Base-by-base conservation (phyloP, 192 early-diverging fungal species). In the Radiomyces spectabilis region DNA sequence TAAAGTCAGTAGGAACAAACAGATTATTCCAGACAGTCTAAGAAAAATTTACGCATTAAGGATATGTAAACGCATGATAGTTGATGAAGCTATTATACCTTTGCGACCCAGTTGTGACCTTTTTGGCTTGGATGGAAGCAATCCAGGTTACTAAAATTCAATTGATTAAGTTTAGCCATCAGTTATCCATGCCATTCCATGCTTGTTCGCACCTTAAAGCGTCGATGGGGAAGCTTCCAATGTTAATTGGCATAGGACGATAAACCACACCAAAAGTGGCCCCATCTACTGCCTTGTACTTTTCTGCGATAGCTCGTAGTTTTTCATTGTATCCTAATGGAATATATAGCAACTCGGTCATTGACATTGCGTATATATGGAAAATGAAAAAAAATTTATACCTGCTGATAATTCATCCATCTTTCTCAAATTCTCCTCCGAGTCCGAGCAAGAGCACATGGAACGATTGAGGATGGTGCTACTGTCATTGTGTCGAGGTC, bases 121-220 rank as follows among this genome's bases (percentile, higher is more conserved):
- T 51, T 44, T 12, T 43, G 25, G 16, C 62, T 53, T 35, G 54
- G 52, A 50, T 55, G 53, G 44, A 63, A 63, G 19, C 53, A 63
- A 40, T 57, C 50, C 22, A 47, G 19, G 33, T 64, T 46, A 38
- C 62, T 47, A 25, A 24, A 54, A 24, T 29, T 22, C 25, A 45
- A 45, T 7, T 29, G 15, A 55, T 26, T 21, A 10, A 9, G 29
- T 16, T 45, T 27, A 24, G 1, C 7, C 3, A 8, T 19, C 39
- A 4, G 21, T 40, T 35, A 51, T 12, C 2, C 7, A 29, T 1
- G 3, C 19, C 15, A 7, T 53, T 0, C 4, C 7, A 26, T 10
- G 12, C 5, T 25, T 41, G 6, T 8, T 29, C 19, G 27, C 41
- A 55, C 54, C 54, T 55, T 9, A 51, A 24, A 2, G 41, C 62